Base-by-base conservation (phyloP, 805 yeast species). In the Myxozyma geophila region DNA sequence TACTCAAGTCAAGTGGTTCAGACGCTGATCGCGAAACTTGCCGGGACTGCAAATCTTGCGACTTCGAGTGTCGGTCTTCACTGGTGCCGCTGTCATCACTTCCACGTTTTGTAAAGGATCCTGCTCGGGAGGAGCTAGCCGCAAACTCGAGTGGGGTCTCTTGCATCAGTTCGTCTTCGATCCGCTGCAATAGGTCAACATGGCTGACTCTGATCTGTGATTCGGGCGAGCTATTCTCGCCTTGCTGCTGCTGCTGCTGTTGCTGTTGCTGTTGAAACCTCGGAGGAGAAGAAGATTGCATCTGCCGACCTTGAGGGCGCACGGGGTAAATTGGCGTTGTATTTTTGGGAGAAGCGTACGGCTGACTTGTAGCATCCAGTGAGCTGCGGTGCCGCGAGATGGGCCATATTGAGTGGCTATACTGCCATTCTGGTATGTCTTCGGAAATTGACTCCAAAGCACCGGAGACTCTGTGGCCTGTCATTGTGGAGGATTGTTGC, bases 151-250 rank as follows among this genome's bases (percentile, higher is more conserved):
- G 54, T 15, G 68, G 63, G 19, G 41, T 53, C 21, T 64, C 68
- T 28, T 43, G 53, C 65, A 64, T 54, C 19, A 64, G 52, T 19
- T 64, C 62, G 48, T 57, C 48, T 37, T 64, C 68, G 35, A 64
- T 64, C 43, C 57, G 63, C 35, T 58, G 61, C 23, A 64, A 41
- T n/a, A 64, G 54, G 7, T 64, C 68, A 13, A 46, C 60, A 21
- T 62, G 66, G 49, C 57, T 48, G 39, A 35, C 49, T 7, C 49
- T 43, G 47, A 8, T 43, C 21, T 43, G 17, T 2, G 47, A 43
- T n/a, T n/a, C 17, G 9, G 21, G 51, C 33, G 52, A 17, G 4
- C 21, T 12, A 15, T 7, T 15, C 23, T 23, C 19, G 12, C 12
- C 48, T 7, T 35, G 54, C 23, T 10, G 40, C 15, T 37, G 47